A percentile compares a stretch with the other conserved stretches of the same genome.
Evolutionary conservation across 1,284 basidiomycete genomes (phyloP).

Genomic region (Vanrija sp.): DNA sequence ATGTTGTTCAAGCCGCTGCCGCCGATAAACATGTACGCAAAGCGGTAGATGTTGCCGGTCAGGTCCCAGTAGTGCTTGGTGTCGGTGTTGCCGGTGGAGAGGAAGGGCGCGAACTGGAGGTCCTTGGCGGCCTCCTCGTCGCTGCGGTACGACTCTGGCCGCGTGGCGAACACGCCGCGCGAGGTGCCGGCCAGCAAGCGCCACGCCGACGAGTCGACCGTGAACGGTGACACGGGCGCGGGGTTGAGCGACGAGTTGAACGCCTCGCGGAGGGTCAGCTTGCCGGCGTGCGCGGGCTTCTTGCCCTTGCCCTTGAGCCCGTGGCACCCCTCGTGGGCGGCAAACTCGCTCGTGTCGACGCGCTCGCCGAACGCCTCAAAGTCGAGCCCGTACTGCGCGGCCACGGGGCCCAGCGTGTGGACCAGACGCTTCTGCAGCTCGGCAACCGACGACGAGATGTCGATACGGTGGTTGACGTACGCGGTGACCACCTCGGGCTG

Average conservation of each 20-base stretch:
- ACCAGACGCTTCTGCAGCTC: slow-evolving; percentile 36
- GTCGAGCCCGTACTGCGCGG: slow-evolving; percentile 35
- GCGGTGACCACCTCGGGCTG: slow-evolving; percentile 39
- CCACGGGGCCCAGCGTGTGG: slow-evolving; percentile 29
- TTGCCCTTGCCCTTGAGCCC: slow-evolving; percentile 14
- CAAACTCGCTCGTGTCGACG: slow-evolving; percentile 20
- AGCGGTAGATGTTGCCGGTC: slow-evolving; percentile 43
- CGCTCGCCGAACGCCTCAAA: slow-evolving; percentile 39
- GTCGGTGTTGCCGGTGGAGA: slow-evolving; percentile 43
- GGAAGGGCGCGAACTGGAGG: slow-evolving; percentile 34
- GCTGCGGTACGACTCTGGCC: slow-evolving; percentile 12
- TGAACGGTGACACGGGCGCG: slow-evolving; percentile 43
- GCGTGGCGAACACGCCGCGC: slow-evolving; percentile 30
- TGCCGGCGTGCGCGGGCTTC: slow-evolving; percentile 15
- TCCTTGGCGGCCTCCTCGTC: slow-evolving; percentile 20
- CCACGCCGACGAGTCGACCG: slow-evolving; percentile 36
- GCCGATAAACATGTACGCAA: slow-evolving; percentile 24
- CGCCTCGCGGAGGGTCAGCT: slow-evolving; percentile 30
- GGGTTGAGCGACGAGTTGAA: slow-evolving; percentile 41
- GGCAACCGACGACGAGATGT: slow-evolving; percentile 29
- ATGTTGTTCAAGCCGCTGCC: slow-evolving; percentile 19
- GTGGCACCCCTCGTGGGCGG: not conserved
- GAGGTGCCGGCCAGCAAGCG: slow-evolving; percentile 36
- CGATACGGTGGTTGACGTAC: slow-evolving; percentile 45
- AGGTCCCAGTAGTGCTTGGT: slow-evolving; percentile 46